Base-by-base conservation (phyloP, 352 stramenopile species). In the Globisporangium cylindrosporum region DNA sequence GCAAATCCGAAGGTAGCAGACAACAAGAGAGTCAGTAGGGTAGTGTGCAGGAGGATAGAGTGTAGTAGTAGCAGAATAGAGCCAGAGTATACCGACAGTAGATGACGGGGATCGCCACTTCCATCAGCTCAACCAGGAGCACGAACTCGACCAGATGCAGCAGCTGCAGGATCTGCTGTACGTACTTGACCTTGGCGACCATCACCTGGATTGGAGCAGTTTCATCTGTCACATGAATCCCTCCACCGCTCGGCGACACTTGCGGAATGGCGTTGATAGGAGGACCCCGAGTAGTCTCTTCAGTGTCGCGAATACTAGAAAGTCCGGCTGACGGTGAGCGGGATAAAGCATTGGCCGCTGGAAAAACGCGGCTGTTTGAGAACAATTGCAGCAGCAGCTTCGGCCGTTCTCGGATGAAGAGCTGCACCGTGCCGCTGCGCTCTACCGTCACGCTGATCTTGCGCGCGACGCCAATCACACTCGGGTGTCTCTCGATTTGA, bases 71-170 rank as follows among this genome's bases (percentile, higher is more conserved):
- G 1, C 34, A 41, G 10, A 12, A 14, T 14, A 8, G n/a, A 58
- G 62, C 29, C 62, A 75, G 66, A 70, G 56, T 73, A 25, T 72
- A 25, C 48, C 48, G 20, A 54, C 48, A 25, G n/a, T 54, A 73
- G 10, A 75, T 53, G 0, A 69, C 25, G 3, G 62, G 68, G 32
- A 78, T 59, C 3, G 73, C 32, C 34, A 71, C 69, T 41, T 78
- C 72, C 2, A 60, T 65, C 59, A 75, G 53, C 63, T 78, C 62
- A 38, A 72, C 48, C 1, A 75, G 48, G 41, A 78, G 62, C 6
- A 78, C 6, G 43, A 75, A 78, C 49, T 78, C 72, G 0, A 36
- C 53, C 22, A 74, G 48, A 24, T 75, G 69, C 18, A 78, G 62
- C 5, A 78, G 24, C 22, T 70, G 43, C 9, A 78, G 41, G 22